These are phyloP conservation scores for Nidularia sp. DNA, from an alignment of 768 basidiomycete genomes.

Conservation along the genomic window DNA sequence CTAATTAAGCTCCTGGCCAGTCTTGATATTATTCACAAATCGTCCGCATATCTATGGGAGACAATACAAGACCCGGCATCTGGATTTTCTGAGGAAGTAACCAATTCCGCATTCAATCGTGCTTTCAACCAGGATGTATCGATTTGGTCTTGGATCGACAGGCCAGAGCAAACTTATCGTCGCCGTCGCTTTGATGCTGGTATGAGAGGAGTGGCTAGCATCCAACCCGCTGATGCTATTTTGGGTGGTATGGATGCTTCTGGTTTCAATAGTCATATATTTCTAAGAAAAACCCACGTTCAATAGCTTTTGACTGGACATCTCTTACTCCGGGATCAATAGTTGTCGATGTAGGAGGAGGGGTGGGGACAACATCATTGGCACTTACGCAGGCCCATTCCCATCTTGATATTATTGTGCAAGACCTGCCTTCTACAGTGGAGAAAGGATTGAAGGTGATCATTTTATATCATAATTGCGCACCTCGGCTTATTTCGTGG, in stretches of 20 bases:
- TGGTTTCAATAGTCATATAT: not conserved
- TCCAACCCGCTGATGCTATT: conserved; percentile 11
- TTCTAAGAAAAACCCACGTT: not conserved
- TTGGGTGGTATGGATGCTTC: conserved; percentile 8
- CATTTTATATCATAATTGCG: not conserved
- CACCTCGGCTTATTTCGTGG: not conserved
- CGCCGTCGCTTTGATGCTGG: conserved; percentile 21
- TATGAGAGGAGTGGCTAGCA: conserved; percentile 15
- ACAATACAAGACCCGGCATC: conserved; percentile 15
- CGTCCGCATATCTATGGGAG: conserved; percentile 20
- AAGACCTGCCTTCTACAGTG: not conserved
- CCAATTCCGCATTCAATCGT: conserved; percentile 11
- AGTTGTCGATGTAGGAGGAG: not conserved
- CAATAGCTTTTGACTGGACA: not conserved
- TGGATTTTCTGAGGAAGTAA: conserved; percentile 10
- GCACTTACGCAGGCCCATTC: not conserved
- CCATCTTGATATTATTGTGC: not conserved
- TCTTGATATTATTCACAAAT: conserved; percentile 17
- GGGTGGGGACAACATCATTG: not conserved
- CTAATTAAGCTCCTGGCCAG: conserved; percentile 5
- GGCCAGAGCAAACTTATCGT: conserved; percentile 15
- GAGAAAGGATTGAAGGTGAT: not conserved
- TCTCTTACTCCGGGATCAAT: not conserved
- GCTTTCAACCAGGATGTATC: conserved; percentile 11
- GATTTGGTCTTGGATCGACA: conserved; percentile 14